phyloP scores from a whole-genome alignment of 2,329 filamentous ascomycete genomes.

The Nothophaeocryptopus gaeumannii region DNA sequence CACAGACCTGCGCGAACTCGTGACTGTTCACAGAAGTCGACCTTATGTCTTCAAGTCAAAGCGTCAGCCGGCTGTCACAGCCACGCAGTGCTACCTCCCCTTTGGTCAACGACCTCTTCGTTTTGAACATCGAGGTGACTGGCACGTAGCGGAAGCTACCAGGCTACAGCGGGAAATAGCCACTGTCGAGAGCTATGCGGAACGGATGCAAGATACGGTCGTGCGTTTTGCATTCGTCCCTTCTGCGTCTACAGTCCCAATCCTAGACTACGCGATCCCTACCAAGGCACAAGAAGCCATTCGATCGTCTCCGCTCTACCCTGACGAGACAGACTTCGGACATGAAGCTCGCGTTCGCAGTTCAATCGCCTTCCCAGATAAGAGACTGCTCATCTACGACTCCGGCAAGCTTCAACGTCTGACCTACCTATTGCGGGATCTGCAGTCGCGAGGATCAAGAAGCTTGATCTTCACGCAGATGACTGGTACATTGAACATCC shows the following conservation, averaged over 20 bases:
- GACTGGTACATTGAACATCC: constrained; percentile 95
- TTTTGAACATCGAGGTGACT: constrained; percentile 30
- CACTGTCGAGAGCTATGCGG: constrained; percentile 69
- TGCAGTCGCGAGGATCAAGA: constrained; percentile 87
- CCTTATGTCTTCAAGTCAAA: constrained; percentile 20
- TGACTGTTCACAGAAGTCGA: constrained; percentile 24
- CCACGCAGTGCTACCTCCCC: constrained; percentile 23
- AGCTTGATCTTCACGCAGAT: constrained; percentile 99
- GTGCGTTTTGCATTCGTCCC: constrained; percentile 91
- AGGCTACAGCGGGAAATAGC: constrained; percentile 41
- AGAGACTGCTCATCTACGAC: constrained; percentile 92
- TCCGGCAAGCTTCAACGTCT: constrained; percentile 93
- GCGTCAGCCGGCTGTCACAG: constrained; percentile 10
- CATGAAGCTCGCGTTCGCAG: constrained; percentile 89
- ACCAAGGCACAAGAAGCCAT: constrained; percentile 25
- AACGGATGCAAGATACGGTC: constrained; percentile 69
- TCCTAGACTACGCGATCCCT: constrained; percentile 29
- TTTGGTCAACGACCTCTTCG: constrained; percentile 22
- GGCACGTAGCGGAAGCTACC: constrained; percentile 21
- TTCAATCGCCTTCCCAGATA: constrained; percentile 95
- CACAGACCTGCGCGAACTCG: constrained; percentile 30
- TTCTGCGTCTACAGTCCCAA: constrained; percentile 73
- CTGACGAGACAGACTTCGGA: constrained; percentile 71
- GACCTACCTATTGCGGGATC: constrained; percentile 76
- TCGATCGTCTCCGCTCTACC: constrained; percentile 26